Base-by-base conservation (phyloP, 768 basidiomycete species). In the Pleurotus giganteus region DNA sequence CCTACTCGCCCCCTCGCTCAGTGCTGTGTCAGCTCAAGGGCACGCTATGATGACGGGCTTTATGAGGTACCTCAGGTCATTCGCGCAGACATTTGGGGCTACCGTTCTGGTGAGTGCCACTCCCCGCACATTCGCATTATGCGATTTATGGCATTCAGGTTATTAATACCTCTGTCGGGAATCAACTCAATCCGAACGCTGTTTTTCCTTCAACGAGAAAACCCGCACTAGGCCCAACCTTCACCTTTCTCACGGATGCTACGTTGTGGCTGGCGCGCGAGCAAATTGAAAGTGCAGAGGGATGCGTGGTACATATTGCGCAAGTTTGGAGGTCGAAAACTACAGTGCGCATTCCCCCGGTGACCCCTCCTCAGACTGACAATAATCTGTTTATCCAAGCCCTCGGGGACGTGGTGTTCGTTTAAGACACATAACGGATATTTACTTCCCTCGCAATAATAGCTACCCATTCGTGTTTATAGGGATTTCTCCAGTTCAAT, bases 151-250 rank as follows among this genome's bases (percentile, higher is more conserved):
- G 7, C 39, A n/a, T n/a, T 17, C 53, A 91, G 89, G 75, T 88
- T 6, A 71, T 87, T 41, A 90, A 91, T 57, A 75, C 77, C 55
- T 77, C 84, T 0, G 76, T 81, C 5, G 53, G 61, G 61, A 23
- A 56, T 44, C 54, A 58, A 58, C 55, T 59, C 54, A 71, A 76
- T 53, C 65, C 71, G 7, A 17, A 58, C 39, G 70, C 74, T 0
- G 64, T 58, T 9, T 75, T 74, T 31, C 53, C 69, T 47, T 67
- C 53, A 9, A 47, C 58, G 23, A 74, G 81, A 54, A 90, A 88
- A 61, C 88, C 89, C 4, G 86, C 88, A 0, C 73, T 92, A 12
- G 90, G 89, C 0, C 84, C 89, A 1, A 85, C 88, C 1, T 92
- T 91, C 57, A 73, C 84, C 5, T 88, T 81, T 66, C 68, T 89